A percentile compares a stretch with the other conserved stretches of the same genome.
These are phyloP conservation scores for Arachis hypogaea DNA, from an alignment of 306 rosid genomes.

Conservation along the genomic window DNA sequence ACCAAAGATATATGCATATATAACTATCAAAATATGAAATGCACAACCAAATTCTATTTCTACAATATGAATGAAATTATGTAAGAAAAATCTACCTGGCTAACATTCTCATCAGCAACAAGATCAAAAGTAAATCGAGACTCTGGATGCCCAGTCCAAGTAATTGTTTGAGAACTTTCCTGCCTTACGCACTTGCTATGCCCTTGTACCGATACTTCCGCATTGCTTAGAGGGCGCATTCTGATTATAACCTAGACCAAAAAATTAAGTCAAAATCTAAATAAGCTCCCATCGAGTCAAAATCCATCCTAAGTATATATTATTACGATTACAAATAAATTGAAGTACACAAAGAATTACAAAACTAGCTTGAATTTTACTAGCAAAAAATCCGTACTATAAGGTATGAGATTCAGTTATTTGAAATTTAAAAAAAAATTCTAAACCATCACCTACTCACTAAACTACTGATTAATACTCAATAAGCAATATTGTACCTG, in stretches of 20 bases:
- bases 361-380: background rate
- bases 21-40: background rate
- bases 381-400: conserved; percentile 9
- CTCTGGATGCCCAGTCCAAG: conserved; percentile 97
- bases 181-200: conserved; percentile 76
- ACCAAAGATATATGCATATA: background rate
- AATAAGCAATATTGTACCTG: conserved; percentile 58
- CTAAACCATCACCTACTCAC: background rate
- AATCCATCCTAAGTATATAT: background rate
- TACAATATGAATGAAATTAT: conserved; percentile 1
- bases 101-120: conserved; percentile 94
- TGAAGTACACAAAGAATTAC: background rate
- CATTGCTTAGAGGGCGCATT: conserved; percentile 84
- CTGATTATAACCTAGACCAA: conserved; percentile 82
- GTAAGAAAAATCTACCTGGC: conserved; percentile 65
- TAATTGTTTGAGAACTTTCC: conserved; percentile 75
- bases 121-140: conserved; percentile 90
- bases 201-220: conserved; percentile 90
- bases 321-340: background rate
- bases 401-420: background rate
- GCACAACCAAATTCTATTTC: background rate
- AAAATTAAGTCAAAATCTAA: conserved; percentile 22
- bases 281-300: conserved; percentile 14
- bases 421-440: background rate
- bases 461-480: conserved; percentile 9